Conservation (phyloP, 306 rosid genomes). For the Sophora flavescens region DNA sequence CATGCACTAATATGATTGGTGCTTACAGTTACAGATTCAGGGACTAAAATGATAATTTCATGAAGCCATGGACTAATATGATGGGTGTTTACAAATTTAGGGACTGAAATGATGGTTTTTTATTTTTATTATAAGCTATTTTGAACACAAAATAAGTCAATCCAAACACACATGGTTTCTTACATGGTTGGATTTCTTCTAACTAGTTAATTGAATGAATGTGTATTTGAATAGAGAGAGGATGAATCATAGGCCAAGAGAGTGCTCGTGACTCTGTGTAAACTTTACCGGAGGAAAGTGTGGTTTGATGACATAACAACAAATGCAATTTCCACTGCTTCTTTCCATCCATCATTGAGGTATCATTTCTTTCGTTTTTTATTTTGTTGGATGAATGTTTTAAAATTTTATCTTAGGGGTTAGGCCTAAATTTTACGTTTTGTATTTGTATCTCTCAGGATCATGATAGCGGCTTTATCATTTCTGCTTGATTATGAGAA, state of each 20-base stretch:
- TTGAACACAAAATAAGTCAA: neutral
- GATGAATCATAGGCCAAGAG: conserved; percentile 79
- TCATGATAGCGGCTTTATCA: conserved; percentile 79
- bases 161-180: neutral
- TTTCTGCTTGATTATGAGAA: conserved; percentile 92
- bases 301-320: conserved; percentile 95
- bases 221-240: conserved; percentile 61
- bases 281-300: conserved; percentile 76
- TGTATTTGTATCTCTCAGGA: conserved; percentile 58
- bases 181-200: neutral
- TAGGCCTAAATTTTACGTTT: neutral
- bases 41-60: no score
- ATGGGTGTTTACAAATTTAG: no score
- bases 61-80: no score
- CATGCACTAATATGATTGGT: no score
- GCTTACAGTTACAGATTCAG: no score
- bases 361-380: conserved; percentile 29
- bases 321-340: conserved; percentile 85
- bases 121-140: neutral
- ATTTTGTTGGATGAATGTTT: conserved; percentile 17
- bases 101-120: no score
- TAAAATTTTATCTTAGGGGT: neutral
- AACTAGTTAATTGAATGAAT: conserved; percentile 30
- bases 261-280: conserved; percentile 70
- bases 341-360: conserved; percentile 83